These are phyloP conservation scores for Nitzschia sp. DNA, from an alignment of 108 stramenopile species.

Conservation along the genomic window DNA sequence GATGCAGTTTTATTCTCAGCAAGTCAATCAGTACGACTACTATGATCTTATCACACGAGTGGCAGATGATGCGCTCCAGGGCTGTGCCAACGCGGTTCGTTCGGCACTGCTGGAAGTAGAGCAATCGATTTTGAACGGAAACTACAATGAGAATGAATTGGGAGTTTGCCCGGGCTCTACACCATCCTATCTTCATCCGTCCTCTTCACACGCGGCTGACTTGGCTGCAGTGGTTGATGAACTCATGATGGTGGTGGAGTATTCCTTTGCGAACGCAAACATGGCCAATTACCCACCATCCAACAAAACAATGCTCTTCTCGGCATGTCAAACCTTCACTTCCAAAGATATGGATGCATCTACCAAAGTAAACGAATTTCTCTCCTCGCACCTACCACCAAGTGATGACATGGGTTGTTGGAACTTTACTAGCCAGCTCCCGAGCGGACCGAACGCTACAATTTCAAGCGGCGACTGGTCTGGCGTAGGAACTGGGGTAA, in stretches of 20 bases:
- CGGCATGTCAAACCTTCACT: constrained; percentile 61
- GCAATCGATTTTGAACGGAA: neutral
- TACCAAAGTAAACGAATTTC: constrained; percentile 24
- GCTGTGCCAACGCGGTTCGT: constrained; percentile 48
- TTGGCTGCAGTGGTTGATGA: constrained; percentile 48
- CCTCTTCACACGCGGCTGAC: neutral
- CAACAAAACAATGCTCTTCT: constrained; percentile 45
- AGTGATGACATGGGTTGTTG: constrained; percentile 50
- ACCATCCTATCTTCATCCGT: constrained; percentile 41
- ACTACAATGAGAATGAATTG: constrained; percentile 4
- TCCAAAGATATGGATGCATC: constrained; percentile 8
- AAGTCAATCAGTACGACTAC: constrained; percentile 55
- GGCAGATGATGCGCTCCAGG: constrained; percentile 54
- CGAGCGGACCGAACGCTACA: constrained; percentile 62
- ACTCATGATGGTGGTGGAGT: constrained; percentile 79
- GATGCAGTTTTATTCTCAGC: constrained; percentile 76
- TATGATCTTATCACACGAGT: constrained; percentile 70
- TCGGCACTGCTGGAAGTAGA: constrained; percentile 5
- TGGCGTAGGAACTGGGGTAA: constrained; percentile 74
- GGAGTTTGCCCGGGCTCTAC: constrained; percentile 48
- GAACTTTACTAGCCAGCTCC: constrained; percentile 62
- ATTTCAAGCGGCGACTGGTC: constrained; percentile 82
- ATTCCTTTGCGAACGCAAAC: constrained; percentile 85
- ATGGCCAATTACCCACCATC: constrained; percentile 84
- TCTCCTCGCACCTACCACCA: constrained; percentile 17